These are phyloP conservation scores for Globisporangium echinulatum DNA, from an alignment of 352 stramenopile genomes.

Conservation along the genomic window DNA sequence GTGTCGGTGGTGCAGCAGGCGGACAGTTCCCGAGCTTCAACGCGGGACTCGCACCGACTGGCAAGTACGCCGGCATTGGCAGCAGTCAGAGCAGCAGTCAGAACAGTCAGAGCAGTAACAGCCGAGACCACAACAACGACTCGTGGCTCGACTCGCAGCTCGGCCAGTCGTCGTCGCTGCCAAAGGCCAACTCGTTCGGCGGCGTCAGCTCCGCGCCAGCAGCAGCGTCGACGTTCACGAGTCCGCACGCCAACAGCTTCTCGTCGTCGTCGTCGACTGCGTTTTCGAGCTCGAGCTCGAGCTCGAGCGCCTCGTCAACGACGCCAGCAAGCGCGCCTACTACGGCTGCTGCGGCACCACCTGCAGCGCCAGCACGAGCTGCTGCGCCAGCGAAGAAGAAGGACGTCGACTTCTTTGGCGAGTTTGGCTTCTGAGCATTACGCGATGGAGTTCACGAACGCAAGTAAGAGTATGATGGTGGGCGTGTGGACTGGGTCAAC, in stretches of 20 bases:
- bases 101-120: conserved; percentile 2
- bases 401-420: conserved; percentile 80
- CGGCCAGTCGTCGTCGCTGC: conserved; percentile 6
- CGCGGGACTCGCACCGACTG: conserved; percentile 35
- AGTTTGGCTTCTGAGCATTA: conserved; percentile 62
- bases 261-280: conserved; percentile 32
- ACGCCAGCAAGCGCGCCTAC: conserved; percentile 14
- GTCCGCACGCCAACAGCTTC: conserved; percentile 31
- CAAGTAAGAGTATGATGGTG: neutral
- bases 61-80: conserved; percentile 62
- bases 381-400: conserved; percentile 52
- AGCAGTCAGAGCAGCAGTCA: conserved; percentile 22
- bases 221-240: conserved; percentile 9
- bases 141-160: conserved; percentile 64
- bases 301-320: conserved; percentile 16
- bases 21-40: conserved; percentile 56
- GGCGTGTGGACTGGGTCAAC: too few species aligned
- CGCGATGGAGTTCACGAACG: neutral
- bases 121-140: conserved; percentile 55
- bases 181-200: conserved; percentile 30
- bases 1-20: neutral
- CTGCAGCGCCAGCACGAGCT: conserved; percentile 10
- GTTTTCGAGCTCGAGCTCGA: conserved; percentile 16
- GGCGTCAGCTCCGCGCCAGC: conserved; percentile 10
- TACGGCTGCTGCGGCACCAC: conserved; percentile 3